Evolutionary conservation across 2,329 filamentous ascomycete species (phyloP), one percentile per base, ranked within the genome.

Genomic region (Botrytis galanthina): DNA sequence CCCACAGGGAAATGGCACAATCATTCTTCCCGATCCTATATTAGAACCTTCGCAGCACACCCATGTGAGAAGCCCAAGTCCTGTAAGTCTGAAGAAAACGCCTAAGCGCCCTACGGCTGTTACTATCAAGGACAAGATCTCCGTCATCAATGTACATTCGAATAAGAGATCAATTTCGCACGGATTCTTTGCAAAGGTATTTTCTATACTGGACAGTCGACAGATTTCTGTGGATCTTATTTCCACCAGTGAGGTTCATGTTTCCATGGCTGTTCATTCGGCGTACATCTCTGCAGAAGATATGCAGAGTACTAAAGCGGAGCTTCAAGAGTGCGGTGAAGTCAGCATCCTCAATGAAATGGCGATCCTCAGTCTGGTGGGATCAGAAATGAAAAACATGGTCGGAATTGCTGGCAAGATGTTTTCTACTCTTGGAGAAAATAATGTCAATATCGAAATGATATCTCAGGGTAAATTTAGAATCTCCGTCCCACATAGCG

Each of bases 381-480:
- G 96, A 67, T 93, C 93, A 75, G 94, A 98, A 83, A 93, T 99
- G 91, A 97, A 97, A 86, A 96, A 97, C 83, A 98, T 98, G 94
- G 87, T 93, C 73, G 96, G 96, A 75, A 94, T 99, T 76, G 93
- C 93, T 12, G 96, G 96, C 42, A 91, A 89, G 78, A 98, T 99
- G 93, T 98, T 99, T 83, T 93, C 92, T 66, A 97, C 95, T 1
- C 86, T 99, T 29, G 96, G 96, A 61, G 93, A 98, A 81, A 92
- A 97, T 82, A 93, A 93, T 79, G 91, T 99, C 81, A 99, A 99
- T 82, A 94, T 99, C 78, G 96, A 99, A 84, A 99, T 99, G 96
- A 99, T 99, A 78, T 97, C 94, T 37, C 96, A 99, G 85, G 96
- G 96, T 95, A 86, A 80, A 70, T 66, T 46, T n/a, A 51, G 32